A percentile compares a stretch with the other conserved stretches of the same genome.
Evolutionary conservation across 192 early-diverging fungal genomes (phyloP).

Genomic region (Geranomyces variabilis): DNA sequence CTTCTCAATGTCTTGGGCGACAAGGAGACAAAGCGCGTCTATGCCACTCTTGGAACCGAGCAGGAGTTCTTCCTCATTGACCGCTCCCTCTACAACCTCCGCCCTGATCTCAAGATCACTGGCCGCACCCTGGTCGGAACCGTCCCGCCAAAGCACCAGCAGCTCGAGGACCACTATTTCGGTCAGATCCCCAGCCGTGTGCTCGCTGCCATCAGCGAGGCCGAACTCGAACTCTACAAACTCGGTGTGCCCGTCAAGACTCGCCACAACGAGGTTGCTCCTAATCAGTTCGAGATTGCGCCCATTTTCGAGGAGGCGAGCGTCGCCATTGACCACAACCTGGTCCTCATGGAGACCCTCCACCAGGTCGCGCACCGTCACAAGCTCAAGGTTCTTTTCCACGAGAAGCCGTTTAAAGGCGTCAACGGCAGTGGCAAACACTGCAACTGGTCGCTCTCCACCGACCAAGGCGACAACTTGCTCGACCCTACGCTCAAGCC

Average conservation of each 20-base stretch:
- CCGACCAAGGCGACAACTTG: conserved; percentile 95
- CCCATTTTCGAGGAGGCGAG: conserved; percentile 98
- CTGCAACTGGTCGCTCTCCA: conserved; percentile 97
- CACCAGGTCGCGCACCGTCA: conserved; percentile 97
- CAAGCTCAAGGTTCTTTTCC: conserved; percentile 94
- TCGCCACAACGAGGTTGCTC: conserved; percentile 98
- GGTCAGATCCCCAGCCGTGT: conserved; percentile 94
- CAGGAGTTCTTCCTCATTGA: conserved; percentile 99
- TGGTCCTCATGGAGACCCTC: conserved; percentile 96
- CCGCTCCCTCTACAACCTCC: conserved; percentile 88
- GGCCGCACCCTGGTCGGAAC: conserved; percentile 93
- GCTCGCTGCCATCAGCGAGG: conserved; percentile 87
- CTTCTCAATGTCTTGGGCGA: conserved; percentile 82
- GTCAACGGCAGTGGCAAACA: conserved; percentile 99
- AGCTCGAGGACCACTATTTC: conserved; percentile 99
- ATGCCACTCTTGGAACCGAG: conserved; percentile 94
- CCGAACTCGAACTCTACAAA: conserved; percentile 89
- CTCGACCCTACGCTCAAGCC: conserved; percentile 94
- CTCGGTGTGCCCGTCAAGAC: conserved; percentile 99
- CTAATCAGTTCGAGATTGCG: conserved; percentile 96
- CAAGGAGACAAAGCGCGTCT: conserved; percentile 77
- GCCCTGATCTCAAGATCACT: conserved; percentile 94
- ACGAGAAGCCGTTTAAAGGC: conserved; percentile 99
- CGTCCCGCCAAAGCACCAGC: conserved; percentile 97
- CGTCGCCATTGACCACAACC: conserved; percentile 97